These are phyloP conservation scores for Debaryomyces udenii DNA, from an alignment of 1,139 yeast genomes.

Conservation along the genomic window DNA sequence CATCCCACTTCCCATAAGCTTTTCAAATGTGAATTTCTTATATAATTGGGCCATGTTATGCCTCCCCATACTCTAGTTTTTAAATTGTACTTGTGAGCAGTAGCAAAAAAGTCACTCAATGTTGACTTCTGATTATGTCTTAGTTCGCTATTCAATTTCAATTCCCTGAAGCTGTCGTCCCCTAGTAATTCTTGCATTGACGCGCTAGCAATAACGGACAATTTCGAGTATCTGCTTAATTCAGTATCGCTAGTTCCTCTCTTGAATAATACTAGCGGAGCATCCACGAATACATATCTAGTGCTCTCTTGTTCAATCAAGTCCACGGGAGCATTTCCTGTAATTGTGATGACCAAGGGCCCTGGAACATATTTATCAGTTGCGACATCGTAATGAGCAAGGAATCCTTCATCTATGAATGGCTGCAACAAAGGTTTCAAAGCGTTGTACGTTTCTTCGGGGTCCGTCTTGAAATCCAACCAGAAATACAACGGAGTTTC, in stretches of 20 bases:
- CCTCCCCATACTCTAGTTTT: slow-evolving; percentile 52
- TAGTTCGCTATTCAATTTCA: slow-evolving; percentile 20
- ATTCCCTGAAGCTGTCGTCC: slow-evolving; percentile 17
- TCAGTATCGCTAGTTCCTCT: slow-evolving; percentile 17
- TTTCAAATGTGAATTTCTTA: slow-evolving; percentile 33
- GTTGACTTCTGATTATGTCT: slow-evolving; percentile 22
- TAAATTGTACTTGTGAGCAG: slow-evolving; percentile 39
- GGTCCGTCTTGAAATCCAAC: slow-evolving; percentile 47
- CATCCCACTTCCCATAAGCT: slow-evolving; percentile 32
- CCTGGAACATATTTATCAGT: slow-evolving; percentile 30
- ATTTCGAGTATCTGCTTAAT: slow-evolving; percentile 25
- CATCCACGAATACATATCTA: slow-evolving; percentile 43
- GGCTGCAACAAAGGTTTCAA: slow-evolving; percentile 33
- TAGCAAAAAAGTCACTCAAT: slow-evolving; percentile 25
- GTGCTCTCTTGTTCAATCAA: slow-evolving; percentile 27
- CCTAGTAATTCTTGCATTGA: slow-evolving; percentile 38
- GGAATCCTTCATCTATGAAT: slow-evolving; percentile 36
- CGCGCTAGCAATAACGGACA: slow-evolving; percentile 41
- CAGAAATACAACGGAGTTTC: slow-evolving; percentile 43
- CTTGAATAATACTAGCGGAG: slow-evolving; percentile 34
- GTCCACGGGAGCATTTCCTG: slow-evolving; percentile 45
- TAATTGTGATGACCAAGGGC: slow-evolving; percentile 42
- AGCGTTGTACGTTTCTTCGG: slow-evolving; percentile 34
- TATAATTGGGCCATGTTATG: slow-evolving; percentile 39
- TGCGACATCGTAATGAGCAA: slow-evolving; percentile 37